Evolutionary conservation across 805 yeast genomes (phyloP).

Genomic region (Sugiyamaella smithiae): DNA sequence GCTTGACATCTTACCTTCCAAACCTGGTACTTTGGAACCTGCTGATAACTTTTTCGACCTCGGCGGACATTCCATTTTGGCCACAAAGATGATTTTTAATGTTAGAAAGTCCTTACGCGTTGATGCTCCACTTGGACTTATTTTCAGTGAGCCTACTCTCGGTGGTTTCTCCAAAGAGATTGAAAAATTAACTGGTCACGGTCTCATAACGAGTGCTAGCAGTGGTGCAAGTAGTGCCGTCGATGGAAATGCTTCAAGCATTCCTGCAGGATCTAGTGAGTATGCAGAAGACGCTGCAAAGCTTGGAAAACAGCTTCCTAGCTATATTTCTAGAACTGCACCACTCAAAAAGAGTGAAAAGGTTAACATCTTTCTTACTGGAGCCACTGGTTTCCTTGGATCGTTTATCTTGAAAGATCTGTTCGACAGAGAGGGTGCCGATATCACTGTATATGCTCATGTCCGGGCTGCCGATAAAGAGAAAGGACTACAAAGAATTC

Average conservation of each 20-base stretch:
- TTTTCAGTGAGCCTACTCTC: conserved; percentile 87
- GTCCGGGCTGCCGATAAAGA: conserved; percentile 75
- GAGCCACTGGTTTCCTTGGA: conserved; percentile 95
- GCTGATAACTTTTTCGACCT: conserved; percentile 92
- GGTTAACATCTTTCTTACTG: conserved; percentile 79
- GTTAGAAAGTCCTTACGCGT: conserved; percentile 73
- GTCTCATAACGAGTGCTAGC: conserved; percentile 30
- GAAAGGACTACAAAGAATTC: conserved; percentile 74
- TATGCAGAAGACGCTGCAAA: conserved; percentile 75
- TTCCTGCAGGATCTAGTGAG: conserved; percentile 27
- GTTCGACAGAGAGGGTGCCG: conserved; percentile 49
- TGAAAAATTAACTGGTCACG: conserved; percentile 51
- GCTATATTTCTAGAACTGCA: conserved; percentile 46
- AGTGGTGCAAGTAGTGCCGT: conserved; percentile 32
- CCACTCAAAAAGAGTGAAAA: conserved; percentile 37
- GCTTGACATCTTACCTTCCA: conserved; percentile 79
- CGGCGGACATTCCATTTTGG: conserved; percentile 97
- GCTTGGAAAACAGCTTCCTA: conserved; percentile 40
- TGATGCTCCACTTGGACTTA: conserved; percentile 84
- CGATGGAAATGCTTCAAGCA: conserved; percentile 28
- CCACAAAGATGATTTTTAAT: conserved; percentile 94
- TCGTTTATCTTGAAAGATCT: conserved; percentile 81
- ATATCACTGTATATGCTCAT: conserved; percentile 74
- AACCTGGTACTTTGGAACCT: conserved; percentile 72
- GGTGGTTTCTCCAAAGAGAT: conserved; percentile 73